A percentile compares a stretch with the other conserved stretches of the same genome.
These are phyloP conservation scores for Cantharellus anzutake DNA, from an alignment of 768 basidiomycete genomes.

Conservation along the genomic window DNA sequence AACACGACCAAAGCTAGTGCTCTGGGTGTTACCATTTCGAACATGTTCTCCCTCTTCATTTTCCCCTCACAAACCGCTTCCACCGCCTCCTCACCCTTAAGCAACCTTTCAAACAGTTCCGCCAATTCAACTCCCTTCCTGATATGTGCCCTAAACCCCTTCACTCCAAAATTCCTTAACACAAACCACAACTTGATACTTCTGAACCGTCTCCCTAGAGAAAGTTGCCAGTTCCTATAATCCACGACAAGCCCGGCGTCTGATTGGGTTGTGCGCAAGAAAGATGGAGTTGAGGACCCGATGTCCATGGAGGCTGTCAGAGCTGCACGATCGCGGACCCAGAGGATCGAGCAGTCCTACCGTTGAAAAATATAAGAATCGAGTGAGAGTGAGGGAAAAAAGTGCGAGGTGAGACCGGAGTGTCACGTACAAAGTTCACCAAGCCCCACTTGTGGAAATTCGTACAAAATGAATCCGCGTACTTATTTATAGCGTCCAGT, in stretches of 20 bases:
- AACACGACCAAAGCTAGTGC: slow-evolving; percentile 64
- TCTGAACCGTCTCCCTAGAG: slow-evolving; percentile 70
- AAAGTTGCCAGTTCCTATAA: slow-evolving; percentile 75
- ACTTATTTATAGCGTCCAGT: slow-evolving; percentile 53
- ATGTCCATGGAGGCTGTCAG: slow-evolving; percentile 71
- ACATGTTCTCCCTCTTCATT: slow-evolving; percentile 14
- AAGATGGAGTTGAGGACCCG: slow-evolving; percentile 41
- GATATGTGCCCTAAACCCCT: slow-evolving; percentile 66
- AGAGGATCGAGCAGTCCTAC: slow-evolving; percentile 49
- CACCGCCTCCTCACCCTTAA: no score
- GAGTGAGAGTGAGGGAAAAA: not conserved
- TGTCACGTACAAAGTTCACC: slow-evolving; percentile 37
- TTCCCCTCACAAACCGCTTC: no score
- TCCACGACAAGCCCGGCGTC: slow-evolving; percentile 74
- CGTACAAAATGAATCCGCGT: slow-evolving; percentile 64
- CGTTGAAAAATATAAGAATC: not conserved
- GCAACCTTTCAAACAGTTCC: no score
- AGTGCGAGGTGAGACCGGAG: not conserved
- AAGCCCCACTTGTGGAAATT: slow-evolving; percentile 97
- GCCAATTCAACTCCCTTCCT: slow-evolving; percentile 29
- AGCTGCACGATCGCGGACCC: slow-evolving; percentile 55
- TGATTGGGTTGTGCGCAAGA: slow-evolving; percentile 57
- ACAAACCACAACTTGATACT: slow-evolving; percentile 90
- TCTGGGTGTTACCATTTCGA: slow-evolving; percentile 49
- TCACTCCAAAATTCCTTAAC: slow-evolving; percentile 57